Evolutionary conservation across 1,139 yeast species (phyloP).

Genomic region (Magnusiomyces tetraspermus): DNA sequence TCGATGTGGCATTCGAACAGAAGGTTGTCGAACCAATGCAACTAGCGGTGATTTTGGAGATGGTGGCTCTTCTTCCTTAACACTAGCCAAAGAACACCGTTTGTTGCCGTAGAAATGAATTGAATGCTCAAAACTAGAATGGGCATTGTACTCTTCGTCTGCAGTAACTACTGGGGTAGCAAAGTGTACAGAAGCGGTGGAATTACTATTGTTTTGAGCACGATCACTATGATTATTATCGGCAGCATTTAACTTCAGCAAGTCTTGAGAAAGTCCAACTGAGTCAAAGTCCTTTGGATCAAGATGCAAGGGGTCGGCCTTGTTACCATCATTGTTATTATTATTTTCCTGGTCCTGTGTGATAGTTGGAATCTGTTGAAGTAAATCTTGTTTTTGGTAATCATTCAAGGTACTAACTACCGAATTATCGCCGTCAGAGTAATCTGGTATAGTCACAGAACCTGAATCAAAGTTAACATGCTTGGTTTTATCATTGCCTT

Average conservation of each 20-base stretch:
- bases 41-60: conserved; percentile 6
- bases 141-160: no score
- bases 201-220: no score
- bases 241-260: conserved; percentile 1
- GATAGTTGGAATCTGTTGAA: not conserved
- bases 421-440: no score
- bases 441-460: no score
- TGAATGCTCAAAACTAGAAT: not conserved
- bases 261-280: conserved; percentile 10
- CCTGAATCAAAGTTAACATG: no score
- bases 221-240: not conserved
- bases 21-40: conserved; percentile 4
- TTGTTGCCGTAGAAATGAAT: not conserved
- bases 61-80: conserved; percentile 3
- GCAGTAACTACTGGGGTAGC: no score
- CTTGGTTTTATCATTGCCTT: no score
- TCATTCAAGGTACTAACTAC: no score
- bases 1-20: conserved; percentile 1
- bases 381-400: conserved; percentile 2
- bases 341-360: not conserved
- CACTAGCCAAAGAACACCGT: not conserved
- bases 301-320: conserved; percentile 13
- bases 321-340: conserved; percentile 2
- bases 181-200: no score
- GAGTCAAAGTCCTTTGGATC: conserved; percentile 12